Conservation (phyloP, 768 basidiomycete species). For the Thelephora aurantiotincta region DNA sequence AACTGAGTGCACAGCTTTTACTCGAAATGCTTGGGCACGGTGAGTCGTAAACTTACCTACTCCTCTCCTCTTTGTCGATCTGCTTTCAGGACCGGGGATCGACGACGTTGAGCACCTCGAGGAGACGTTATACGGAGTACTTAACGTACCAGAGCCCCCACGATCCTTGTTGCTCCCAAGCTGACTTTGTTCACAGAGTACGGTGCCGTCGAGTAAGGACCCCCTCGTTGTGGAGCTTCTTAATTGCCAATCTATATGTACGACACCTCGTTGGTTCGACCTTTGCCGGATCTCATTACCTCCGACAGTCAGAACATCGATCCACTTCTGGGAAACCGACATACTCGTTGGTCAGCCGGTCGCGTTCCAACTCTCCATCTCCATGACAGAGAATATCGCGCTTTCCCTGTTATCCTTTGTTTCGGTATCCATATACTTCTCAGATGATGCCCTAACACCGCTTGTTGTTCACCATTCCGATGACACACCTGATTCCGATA, state of each 20-base stretch:
- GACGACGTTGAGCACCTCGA: constrained; percentile 30
- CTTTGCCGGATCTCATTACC: constrained; percentile 4
- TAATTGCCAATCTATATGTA: constrained; percentile 52
- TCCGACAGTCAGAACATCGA: constrained; percentile 43
- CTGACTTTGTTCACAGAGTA: constrained; percentile 33
- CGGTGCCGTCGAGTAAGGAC: constrained; percentile 47
- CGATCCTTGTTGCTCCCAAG: not conserved
- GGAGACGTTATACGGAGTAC: constrained; percentile 58
- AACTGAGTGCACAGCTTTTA: constrained; percentile 59
- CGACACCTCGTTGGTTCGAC: constrained; percentile 12
- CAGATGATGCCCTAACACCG: constrained; percentile 26
- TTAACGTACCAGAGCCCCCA: constrained; percentile 35
- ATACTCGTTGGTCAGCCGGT: constrained; percentile 44
- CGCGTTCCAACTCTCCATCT: constrained; percentile 64
- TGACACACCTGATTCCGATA: constrained; percentile 1
- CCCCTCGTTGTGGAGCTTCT: constrained; percentile 47
- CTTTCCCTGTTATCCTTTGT: constrained; percentile 49
- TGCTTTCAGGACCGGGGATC: constrained; percentile 5
- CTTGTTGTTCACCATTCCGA: constrained; percentile 34
- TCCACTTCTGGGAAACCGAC: constrained; percentile 60
- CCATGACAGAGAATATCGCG: constrained; percentile 31
- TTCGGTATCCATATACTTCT: constrained; percentile 46
- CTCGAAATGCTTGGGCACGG: constrained; percentile 77
- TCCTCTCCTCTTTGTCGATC: not conserved
- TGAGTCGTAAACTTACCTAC: constrained; percentile 17